phyloP scores from a whole-genome alignment of 2,329 filamentous ascomycete genomes.

The Rhytidhysteron rufulum region DNA sequence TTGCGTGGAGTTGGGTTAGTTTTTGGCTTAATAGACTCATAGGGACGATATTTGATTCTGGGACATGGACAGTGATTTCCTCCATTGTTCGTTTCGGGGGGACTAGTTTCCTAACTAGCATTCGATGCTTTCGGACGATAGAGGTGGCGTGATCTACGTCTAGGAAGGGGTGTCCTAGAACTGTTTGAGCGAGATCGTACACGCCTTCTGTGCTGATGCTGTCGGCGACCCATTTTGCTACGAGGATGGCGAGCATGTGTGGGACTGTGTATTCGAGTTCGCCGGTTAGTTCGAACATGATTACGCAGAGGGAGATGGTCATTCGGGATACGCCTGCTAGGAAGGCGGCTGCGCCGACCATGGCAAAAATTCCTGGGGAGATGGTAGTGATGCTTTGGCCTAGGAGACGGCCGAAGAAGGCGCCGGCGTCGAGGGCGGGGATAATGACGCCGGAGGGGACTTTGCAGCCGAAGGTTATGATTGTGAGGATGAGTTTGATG shows the following conservation, averaged over 20 bases:
- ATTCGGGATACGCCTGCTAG: constrained; percentile 57
- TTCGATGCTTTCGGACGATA: constrained; percentile 37
- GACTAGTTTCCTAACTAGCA: constrained; percentile 46
- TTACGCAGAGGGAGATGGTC: constrained; percentile 57
- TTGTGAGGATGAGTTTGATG: constrained; percentile 54
- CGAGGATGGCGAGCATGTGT: constrained; percentile 57
- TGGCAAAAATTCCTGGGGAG: constrained; percentile 57
- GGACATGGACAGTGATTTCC: constrained; percentile 52
- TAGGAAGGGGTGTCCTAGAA: constrained; percentile 57
- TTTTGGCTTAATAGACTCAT: constrained; percentile 43
- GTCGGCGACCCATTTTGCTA: constrained; percentile 58
- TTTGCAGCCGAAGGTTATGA: constrained; percentile 58
- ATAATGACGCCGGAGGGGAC: constrained; percentile 60
- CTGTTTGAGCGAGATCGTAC: constrained; percentile 58
- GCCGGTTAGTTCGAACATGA: constrained; percentile 60
- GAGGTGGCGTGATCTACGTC: constrained; percentile 49
- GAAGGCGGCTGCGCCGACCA: constrained; percentile 58
- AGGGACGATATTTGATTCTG: constrained; percentile 41
- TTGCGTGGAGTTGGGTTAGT: constrained; percentile 42
- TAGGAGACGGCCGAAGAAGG: constrained; percentile 55
- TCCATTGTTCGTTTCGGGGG: constrained; percentile 54
- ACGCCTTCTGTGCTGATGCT: constrained; percentile 51
- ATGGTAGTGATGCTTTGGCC: constrained; percentile 44
- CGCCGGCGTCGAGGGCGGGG: constrained; percentile 55
- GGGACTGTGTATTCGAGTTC: constrained; percentile 56